A percentile compares a stretch with the other conserved stretches of the same genome.
Conservation (phyloP, 2,329 filamentous ascomycete species). For the Ophidiomyces ophidiicola region DNA sequence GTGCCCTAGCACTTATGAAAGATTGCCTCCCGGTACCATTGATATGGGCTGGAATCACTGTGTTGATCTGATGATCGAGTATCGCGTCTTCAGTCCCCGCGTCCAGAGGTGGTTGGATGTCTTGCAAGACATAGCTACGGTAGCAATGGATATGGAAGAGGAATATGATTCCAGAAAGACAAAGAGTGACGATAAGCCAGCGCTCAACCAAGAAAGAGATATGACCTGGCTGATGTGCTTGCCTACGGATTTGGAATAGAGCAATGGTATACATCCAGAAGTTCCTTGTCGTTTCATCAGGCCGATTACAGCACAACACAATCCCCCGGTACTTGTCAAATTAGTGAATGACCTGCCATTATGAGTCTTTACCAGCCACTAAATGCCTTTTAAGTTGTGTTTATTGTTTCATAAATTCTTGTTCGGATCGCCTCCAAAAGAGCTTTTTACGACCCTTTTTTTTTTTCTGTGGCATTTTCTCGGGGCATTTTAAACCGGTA, state of each 20-base stretch:
- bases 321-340: too few relatives aligned
- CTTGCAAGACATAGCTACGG: slow-evolving; percentile 8
- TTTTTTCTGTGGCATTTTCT: too few relatives aligned
- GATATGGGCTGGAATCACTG: slow-evolving; percentile 9
- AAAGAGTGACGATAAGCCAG: neutral
- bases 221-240: slow-evolving; percentile 15
- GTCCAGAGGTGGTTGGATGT: slow-evolving; percentile 8
- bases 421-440: too few relatives aligned
- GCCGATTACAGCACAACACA: too few relatives aligned
- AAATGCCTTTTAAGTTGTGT: too few relatives aligned
- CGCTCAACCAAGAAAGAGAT: slow-evolving; percentile 6
- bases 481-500: too few relatives aligned
- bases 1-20: slow-evolving; percentile 10
- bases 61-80: slow-evolving; percentile 10
- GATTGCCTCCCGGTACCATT: slow-evolving; percentile 5
- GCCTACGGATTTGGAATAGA: slow-evolving; percentile 13
- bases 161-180: neutral
- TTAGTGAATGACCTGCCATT: too few relatives aligned
- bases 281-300: too few relatives aligned
- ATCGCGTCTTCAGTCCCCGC: slow-evolving; percentile 7
- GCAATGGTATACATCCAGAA: too few relatives aligned
- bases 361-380: too few relatives aligned
- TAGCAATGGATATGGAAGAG: slow-evolving; percentile 2
- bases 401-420: too few relatives aligned
- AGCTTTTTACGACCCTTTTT: too few relatives aligned